Percentiles rank a stretch among this genome's conserved stretches.
phyloP scores from a whole-genome alignment of 1,284 basidiomycete genomes.

The Puccinia polysora region DNA sequence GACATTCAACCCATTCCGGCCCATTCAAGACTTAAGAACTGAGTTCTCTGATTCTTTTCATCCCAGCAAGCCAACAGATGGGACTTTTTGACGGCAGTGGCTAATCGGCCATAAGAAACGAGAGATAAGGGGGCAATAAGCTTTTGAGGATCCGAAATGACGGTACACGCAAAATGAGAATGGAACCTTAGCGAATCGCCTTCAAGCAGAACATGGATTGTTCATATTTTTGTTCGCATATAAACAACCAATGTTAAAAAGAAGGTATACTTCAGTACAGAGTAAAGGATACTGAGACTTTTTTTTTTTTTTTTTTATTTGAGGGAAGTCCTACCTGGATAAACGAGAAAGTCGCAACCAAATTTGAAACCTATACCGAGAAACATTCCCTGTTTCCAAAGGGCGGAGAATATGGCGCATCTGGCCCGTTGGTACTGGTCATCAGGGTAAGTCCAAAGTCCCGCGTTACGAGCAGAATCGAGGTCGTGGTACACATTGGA shows the following conservation, averaged over 20 bases:
- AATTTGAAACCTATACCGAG: slow-evolving; percentile 86
- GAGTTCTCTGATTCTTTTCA: slow-evolving; percentile 1
- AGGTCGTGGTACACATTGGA: slow-evolving; percentile 59
- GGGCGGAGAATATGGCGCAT: slow-evolving; percentile 70
- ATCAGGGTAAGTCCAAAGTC: slow-evolving; percentile 71
- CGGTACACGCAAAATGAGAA: slow-evolving; percentile 86
- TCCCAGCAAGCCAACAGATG: slow-evolving; percentile 71
- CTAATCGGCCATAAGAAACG: slow-evolving; percentile 87
- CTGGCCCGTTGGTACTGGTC: slow-evolving; percentile 65
- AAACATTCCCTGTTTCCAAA: slow-evolving; percentile 76
- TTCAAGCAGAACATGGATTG: no score
- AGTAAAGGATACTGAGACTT: no score
- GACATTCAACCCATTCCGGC: slow-evolving; percentile 39
- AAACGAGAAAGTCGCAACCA: slow-evolving; percentile 90
- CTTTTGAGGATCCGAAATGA: slow-evolving; percentile 64
- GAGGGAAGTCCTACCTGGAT: slow-evolving; percentile 88
- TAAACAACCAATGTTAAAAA: no score
- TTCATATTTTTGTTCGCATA: no score
- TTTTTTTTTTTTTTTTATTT: no score
- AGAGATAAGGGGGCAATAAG: slow-evolving; percentile 78
- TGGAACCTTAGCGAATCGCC: slow-evolving; percentile 95
- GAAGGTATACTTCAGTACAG: no score
- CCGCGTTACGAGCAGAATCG: slow-evolving; percentile 62
- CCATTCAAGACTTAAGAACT: slow-evolving; percentile 42
- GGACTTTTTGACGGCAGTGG: slow-evolving; percentile 95